Percentiles rank a stretch among this genome's conserved stretches.
Conservation (phyloP, 768 basidiomycete genomes). For the Leccinum boreale region DNA sequence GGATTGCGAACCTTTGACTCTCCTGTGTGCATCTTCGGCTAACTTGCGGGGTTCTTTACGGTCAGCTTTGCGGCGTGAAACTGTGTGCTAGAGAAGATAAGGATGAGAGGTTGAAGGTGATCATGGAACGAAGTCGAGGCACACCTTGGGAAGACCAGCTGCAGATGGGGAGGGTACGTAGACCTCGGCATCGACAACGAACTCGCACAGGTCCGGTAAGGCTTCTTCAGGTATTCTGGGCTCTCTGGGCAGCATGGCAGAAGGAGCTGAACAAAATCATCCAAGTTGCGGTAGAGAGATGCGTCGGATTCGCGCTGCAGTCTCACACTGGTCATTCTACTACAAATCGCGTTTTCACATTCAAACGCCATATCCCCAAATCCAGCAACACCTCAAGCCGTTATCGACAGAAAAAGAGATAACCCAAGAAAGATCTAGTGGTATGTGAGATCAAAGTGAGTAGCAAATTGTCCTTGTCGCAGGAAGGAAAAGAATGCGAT, state of each 20-base stretch:
- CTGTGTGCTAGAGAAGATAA: conserved; percentile 36
- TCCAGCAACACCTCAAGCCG: conserved; percentile 2
- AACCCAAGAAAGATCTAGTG: conserved; percentile 11
- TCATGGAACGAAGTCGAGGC: conserved; percentile 6
- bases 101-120: conserved; percentile 6
- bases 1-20: conserved; percentile 53
- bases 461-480: conserved; percentile 17
- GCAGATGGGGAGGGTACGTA: conserved; percentile 55
- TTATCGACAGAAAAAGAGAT: conserved; percentile 11
- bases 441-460: conserved; percentile 4
- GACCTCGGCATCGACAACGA: conserved; percentile 59
- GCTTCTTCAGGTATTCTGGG: conserved; percentile 4
- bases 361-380: neutral
- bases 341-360: neutral
- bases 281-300: neutral
- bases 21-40: conserved; percentile 46
- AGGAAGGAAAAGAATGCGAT: conserved; percentile 9
- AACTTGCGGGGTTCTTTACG: conserved; percentile 41
- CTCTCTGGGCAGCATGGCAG: conserved; percentile 15
- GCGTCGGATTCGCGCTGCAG: neutral
- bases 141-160: conserved; percentile 55
- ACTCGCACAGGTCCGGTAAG: conserved; percentile 39
- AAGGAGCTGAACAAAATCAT: neutral
- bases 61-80: conserved; percentile 53
- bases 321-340: neutral